A percentile compares a stretch with the other conserved stretches of the same genome.
These are phyloP conservation scores for Allium cepa DNA, from an alignment of 106 monocot species.

Conservation along the genomic window DNA sequence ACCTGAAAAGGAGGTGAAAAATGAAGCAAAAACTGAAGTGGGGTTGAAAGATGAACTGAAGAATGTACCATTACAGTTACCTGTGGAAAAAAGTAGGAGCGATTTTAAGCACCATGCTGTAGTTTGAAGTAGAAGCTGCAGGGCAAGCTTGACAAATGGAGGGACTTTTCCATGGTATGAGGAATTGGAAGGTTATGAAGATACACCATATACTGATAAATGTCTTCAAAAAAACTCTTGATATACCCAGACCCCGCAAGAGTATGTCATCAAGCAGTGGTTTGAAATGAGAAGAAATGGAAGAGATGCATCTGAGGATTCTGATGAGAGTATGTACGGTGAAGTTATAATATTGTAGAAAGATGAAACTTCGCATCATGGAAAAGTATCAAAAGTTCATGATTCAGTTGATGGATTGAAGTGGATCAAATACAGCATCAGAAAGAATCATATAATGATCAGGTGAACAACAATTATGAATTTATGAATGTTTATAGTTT, in stretches of 20 bases:
- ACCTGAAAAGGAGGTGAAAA: background rate
- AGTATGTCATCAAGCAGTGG: background rate
- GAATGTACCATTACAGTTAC: slow-evolving; percentile 15
- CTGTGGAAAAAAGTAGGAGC: slow-evolving; percentile 7
- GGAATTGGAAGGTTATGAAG: slow-evolving; percentile 22
- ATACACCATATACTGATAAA: slow-evolving; percentile 46
- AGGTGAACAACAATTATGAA: slow-evolving; percentile 19
- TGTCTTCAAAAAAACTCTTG: slow-evolving; percentile 14
- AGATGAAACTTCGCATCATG: slow-evolving; percentile 15
- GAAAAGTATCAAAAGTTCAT: slow-evolving; percentile 14
- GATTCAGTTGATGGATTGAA: slow-evolving; percentile 28
- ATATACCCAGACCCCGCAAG: too few species aligned
- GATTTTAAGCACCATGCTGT: slow-evolving; percentile 19
- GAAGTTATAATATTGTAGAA: slow-evolving; percentile 10
- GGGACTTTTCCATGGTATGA: slow-evolving; percentile 30
- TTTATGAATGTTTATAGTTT: background rate
- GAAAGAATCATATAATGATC: slow-evolving; percentile 8
- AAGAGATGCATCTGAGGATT: slow-evolving; percentile 25
- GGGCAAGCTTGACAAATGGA: slow-evolving; percentile 14
- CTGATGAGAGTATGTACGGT: slow-evolving; percentile 11
- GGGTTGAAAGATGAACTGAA: slow-evolving; percentile 4
- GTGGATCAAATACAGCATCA: slow-evolving; percentile 30
- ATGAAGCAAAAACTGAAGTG: slow-evolving; percentile 13
- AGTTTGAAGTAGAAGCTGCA: slow-evolving; percentile 72
- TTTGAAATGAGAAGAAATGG: slow-evolving; percentile 27